Evolutionary conservation across 177 flowering plant genomes (phyloP), one percentile per base, ranked within the genome.

Genomic region (Vitis hybrid): DNA sequence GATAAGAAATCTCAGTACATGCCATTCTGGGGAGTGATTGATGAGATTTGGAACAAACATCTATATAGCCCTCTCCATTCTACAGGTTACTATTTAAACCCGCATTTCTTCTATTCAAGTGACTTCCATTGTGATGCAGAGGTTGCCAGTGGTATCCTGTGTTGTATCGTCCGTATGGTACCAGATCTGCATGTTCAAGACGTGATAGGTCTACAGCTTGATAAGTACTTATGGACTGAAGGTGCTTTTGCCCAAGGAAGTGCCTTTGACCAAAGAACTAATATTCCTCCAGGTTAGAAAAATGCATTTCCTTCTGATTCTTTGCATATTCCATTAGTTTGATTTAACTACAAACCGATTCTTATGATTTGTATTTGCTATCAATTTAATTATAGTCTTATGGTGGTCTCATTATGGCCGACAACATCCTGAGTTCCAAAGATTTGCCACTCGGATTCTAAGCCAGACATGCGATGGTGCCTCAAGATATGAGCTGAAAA

Each of bases 361-460:
- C 29, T 26, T 26, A 26, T 26, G 29, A 26, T 39, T 39, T 39
- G 0, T 39, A 39, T 6, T 39, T 39, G 45, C 45, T 39, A 1
- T 39, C 8, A 64, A 39, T 66, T 56, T 55, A 39, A 68, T n/a
- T 80, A 76, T 84, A 86, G 90, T 65, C 15, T 18, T 8, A 10
- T 87, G 90, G 90, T 87, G 88, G 90, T 74, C 82, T 3, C 51
- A 55, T 29, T 82, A 76, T 61, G 87, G 82, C 39, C 84, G 69
- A 3, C 71, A 78, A 22, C 79, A 78, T 65, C 87, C 84, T 12
- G 82, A 87, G n/a, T 51, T 87, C 51, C 87, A 81, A 71, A 75
- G 61, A 66, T 56, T 85, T 19, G 87, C 87, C 10, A 63, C 78
- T 50, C 69, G 82, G 31, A 78, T 87, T 29, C 74, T 87, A 1